Evolutionary conservation across 2,329 filamentous ascomycete genomes (phyloP).

Genomic region (Xylariaceae sp.): DNA sequence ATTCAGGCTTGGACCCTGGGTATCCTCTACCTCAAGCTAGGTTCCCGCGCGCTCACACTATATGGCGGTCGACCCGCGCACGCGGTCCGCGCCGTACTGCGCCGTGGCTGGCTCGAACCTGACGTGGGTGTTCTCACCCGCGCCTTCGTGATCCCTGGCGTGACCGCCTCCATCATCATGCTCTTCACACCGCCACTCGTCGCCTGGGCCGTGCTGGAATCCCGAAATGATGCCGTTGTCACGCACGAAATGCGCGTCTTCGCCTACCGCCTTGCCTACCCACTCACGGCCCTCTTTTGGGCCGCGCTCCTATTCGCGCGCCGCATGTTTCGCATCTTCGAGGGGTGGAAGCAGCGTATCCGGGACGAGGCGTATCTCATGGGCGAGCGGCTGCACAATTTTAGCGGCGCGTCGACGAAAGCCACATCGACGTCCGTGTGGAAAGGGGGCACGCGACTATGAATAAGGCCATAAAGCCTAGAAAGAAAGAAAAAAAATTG

Average conservation of each 20-base stretch:
- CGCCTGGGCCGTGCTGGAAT: slow-evolving; percentile 45
- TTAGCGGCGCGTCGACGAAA: slow-evolving; percentile 35
- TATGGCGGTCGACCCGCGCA: slow-evolving; percentile 66
- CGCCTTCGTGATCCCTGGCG: slow-evolving; percentile 76
- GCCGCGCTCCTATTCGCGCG: slow-evolving; percentile 41
- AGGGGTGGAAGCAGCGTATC: slow-evolving; percentile 74
- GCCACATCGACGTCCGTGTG: slow-evolving; percentile 17
- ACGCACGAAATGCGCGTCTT: slow-evolving; percentile 28
- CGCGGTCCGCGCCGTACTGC: slow-evolving; percentile 70
- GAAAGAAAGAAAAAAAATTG: too few relatives aligned
- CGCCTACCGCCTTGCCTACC: slow-evolving; percentile 64
- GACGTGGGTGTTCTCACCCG: slow-evolving; percentile 76
- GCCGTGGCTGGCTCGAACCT: slow-evolving; percentile 72
- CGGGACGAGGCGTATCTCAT: slow-evolving; percentile 95
- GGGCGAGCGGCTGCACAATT: slow-evolving; percentile 91
- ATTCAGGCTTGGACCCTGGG: slow-evolving; percentile 94
- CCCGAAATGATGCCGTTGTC: slow-evolving; percentile 15
- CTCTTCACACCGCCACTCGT: slow-evolving; percentile 61
- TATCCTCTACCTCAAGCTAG: slow-evolving; percentile 82
- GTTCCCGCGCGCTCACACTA: slow-evolving; percentile 63
- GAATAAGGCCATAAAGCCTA: not conserved
- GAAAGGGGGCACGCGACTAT: slow-evolving; percentile 20
- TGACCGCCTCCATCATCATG: slow-evolving; percentile 56
- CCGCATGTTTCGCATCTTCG: slow-evolving; percentile 58
- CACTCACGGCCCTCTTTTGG: slow-evolving; percentile 51